Evolutionary conservation across 2,329 filamentous ascomycete genomes (phyloP), one percentile per base, ranked within the genome.

Genomic region (Diaporthe citrichinensis): DNA sequence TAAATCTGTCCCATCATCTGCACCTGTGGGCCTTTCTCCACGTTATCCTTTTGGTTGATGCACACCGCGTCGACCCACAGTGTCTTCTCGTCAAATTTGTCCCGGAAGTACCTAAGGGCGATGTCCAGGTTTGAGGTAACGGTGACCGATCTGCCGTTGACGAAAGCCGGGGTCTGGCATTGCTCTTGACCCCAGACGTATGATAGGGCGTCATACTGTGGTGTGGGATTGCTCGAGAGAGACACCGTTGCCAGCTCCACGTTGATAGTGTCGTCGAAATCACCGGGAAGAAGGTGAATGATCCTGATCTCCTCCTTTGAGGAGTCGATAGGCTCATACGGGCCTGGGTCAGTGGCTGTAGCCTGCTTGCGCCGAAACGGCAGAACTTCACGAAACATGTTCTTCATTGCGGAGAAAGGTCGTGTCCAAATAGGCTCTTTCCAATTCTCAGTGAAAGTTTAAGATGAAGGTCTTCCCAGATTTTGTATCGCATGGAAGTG

Each of bases 31-130:
- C 72, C 72, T 49, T 77, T 77, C 67, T 80, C 79, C 7, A 28
- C 14, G 7, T 75, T 36, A 34, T 79, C 76, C 5, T 69, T 55
- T 59, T 79, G 78, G 77, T 80, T 79, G 79, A 80, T 79, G 75
- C 79, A 80, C 15, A 80, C 34, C 4, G 78, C 78, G 49, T 80
- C 79, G 31, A 75, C 77, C 79, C 79, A 80, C 1, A 80, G 25
- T 15, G 36, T 46, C 49, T 57, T 55, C 51, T 20, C 58, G 17
- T 39, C 17, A 9, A 4, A 0, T 3, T 14, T 41, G 3, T 73
- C n/a, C 8, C 71, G 71, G n/a, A 73, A 51, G 20, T 65, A 20
- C 8, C 71, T 58, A 25, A 78, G 72, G 4, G 76, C 77, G 2
- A 44, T 65, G 69, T 75, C 67, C 28, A 78, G 71, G 59, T 76